Evolutionary conservation across 352 stramenopile species (phyloP), one percentile per base, ranked within the genome.

Genomic region (Globisporangium megalacanthum): DNA sequence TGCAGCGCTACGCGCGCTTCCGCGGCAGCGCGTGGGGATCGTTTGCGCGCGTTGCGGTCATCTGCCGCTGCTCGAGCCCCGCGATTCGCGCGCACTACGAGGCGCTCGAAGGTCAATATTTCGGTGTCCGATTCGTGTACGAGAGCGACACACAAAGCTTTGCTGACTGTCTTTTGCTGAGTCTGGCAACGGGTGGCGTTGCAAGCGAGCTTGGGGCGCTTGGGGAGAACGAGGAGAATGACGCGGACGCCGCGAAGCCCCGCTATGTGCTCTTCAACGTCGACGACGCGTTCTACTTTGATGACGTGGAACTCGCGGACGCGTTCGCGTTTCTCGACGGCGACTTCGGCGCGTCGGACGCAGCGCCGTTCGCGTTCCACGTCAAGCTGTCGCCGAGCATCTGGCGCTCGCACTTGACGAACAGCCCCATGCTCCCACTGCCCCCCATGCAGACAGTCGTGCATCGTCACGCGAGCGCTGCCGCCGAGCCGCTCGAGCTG

Each of bases 331-430:
- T 71, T 22, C 44, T 75, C 15, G 44, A 46, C 9, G 51, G 44
- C 9, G 54, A 41, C 20, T 14, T 20, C 0, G 29, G 17, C 3
- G 41, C 19, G 31, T 22, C 25, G 13, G 33, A 20, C 17, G 17
- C n/a, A 13, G 81, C 48, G 67, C 59, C 73, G 57, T 88, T 85
- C 60, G 70, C 65, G 31, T 87, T 95, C 58, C 69, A 95, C 42
- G 50, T 89, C 14, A 89, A 88, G 48, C 73, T 95, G 29, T 69
- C 88, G 37, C 77, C 78, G 19, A 85, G 77, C 56, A 91, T 94
- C 58, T 86, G 71, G 58, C 86, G 69, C 37, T 91, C 75, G 53
- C 83, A 95, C 52, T 70, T 89, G 46, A 68, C 69, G 14, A 77
- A 78, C 59, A 58, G 77, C 47, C 67, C 73, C 4, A 83, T 73